Conservation (phyloP, 2,329 filamentous ascomycete genomes). For the Alternaria triticimaculans region DNA sequence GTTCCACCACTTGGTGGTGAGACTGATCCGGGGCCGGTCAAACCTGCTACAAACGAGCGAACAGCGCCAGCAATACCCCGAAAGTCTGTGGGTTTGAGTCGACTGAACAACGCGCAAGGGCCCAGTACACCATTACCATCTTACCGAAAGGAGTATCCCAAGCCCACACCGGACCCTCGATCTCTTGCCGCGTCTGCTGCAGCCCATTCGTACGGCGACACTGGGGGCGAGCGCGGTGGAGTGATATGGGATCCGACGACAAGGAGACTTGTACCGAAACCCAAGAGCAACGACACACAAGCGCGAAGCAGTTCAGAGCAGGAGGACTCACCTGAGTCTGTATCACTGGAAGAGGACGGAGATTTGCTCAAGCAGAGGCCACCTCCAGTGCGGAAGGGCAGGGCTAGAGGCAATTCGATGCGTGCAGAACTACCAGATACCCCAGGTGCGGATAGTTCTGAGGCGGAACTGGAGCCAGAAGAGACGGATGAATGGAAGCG, state of each 20-base stretch:
- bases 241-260: conserved; percentile 19
- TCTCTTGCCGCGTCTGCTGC: conserved; percentile 40
- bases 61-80: conserved; percentile 26
- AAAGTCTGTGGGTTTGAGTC: conserved; percentile 27
- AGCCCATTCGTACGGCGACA: conserved; percentile 38
- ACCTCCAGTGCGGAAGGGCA: conserved; percentile 35
- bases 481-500: conserved; percentile 48
- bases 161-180: conserved; percentile 26
- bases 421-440: conserved; percentile 42
- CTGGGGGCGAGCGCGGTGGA: conserved; percentile 22
- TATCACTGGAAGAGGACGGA: conserved; percentile 29
- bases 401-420: conserved; percentile 37
- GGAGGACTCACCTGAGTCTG: conserved; percentile 24
- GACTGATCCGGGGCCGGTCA: conserved; percentile 21
- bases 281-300: conserved; percentile 22
- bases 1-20: conserved; percentile 19
- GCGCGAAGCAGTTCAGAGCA: conserved; percentile 25
- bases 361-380: conserved; percentile 25
- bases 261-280: conserved; percentile 15
- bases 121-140: conserved; percentile 38
- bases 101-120: conserved; percentile 10
- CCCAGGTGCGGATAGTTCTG: conserved; percentile 36
- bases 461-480: conserved; percentile 28
- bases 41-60: conserved; percentile 9
- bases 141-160: conserved; percentile 60